phyloP scores from a whole-genome alignment of 441 rosid genomes.

The Pelargonium fulgidum region DNA sequence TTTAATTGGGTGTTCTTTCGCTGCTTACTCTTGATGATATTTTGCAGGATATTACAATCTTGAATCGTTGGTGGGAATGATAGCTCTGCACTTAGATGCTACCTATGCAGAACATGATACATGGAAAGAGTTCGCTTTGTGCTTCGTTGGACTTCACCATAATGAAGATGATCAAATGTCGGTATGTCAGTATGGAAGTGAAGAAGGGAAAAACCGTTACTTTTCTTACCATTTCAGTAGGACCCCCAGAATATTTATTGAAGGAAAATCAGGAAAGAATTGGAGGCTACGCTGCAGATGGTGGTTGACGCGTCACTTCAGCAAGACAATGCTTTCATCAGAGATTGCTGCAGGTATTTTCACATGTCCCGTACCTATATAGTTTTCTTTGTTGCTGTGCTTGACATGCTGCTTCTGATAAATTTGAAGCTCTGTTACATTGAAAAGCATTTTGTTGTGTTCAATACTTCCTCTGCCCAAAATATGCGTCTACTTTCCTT shows the following conservation, averaged over 20 bases:
- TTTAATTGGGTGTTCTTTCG: not conserved
- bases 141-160: constrained; percentile 44
- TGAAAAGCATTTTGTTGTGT: too few species aligned
- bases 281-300: constrained; percentile 66
- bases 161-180: constrained; percentile 63
- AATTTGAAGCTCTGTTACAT: not conserved
- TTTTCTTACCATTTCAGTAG: constrained; percentile 30
- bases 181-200: constrained; percentile 31
- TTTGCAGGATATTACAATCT: constrained; percentile 51
- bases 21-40: not conserved
- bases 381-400: not conserved
- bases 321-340: constrained; percentile 35
- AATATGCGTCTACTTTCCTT: not conserved
- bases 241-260: constrained; percentile 35
- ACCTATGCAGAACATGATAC: constrained; percentile 32
- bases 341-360: constrained; percentile 45
- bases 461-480: not conserved
- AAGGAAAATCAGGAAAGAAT: constrained; percentile 29
- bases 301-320: constrained; percentile 69
- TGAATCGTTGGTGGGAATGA: constrained; percentile 60
- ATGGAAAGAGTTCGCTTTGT: constrained; percentile 72
- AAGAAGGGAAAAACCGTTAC: constrained; percentile 27
- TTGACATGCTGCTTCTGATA: not conserved
- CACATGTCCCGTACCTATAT: not conserved
- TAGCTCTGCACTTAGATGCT: constrained; percentile 79